phyloP scores from a whole-genome alignment of 129 eudicot species.

The Escallonia herrerae region DNA sequence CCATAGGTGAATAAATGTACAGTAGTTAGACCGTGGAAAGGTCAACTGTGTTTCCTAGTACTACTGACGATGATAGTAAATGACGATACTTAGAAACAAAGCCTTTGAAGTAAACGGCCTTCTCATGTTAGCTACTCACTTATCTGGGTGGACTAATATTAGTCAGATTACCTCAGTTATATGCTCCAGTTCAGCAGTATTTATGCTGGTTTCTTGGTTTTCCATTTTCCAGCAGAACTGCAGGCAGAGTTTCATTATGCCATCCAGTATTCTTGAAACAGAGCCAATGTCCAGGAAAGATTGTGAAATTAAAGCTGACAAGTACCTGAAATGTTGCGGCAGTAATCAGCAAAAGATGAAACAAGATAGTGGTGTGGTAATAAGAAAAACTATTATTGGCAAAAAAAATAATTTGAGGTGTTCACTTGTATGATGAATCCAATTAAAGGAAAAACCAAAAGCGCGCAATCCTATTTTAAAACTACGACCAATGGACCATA shows the following conservation, averaged over 20 bases:
- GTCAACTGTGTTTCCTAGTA: no score
- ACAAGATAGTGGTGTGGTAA: constrained; percentile 2
- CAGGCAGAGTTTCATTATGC: constrained; percentile 94
- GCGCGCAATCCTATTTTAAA: background rate
- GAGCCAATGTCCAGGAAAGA: constrained; percentile 98
- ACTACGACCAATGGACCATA: background rate
- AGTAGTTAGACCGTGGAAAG: no score
- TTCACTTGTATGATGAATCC: background rate
- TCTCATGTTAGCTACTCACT: no score
- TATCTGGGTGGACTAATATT: no score
- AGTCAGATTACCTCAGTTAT: constrained; percentile 68
- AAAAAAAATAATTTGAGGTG: background rate
- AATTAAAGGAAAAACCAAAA: background rate
- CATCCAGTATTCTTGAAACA: constrained; percentile 90
- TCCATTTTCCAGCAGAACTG: constrained; percentile 98
- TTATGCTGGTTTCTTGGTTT: constrained; percentile 65
- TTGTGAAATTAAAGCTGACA: constrained; percentile 93
- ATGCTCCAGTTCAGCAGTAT: constrained; percentile 66
- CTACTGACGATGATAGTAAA: no score
- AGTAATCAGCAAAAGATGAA: background rate
- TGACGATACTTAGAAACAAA: no score
- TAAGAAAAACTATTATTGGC: background rate
- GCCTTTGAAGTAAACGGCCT: no score
- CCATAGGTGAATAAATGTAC: no score
- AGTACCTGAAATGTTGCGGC: constrained; percentile 43